phyloP scores from a whole-genome alignment of 2,329 filamentous ascomycete species.

The Dactylellina drechsleri region DNA sequence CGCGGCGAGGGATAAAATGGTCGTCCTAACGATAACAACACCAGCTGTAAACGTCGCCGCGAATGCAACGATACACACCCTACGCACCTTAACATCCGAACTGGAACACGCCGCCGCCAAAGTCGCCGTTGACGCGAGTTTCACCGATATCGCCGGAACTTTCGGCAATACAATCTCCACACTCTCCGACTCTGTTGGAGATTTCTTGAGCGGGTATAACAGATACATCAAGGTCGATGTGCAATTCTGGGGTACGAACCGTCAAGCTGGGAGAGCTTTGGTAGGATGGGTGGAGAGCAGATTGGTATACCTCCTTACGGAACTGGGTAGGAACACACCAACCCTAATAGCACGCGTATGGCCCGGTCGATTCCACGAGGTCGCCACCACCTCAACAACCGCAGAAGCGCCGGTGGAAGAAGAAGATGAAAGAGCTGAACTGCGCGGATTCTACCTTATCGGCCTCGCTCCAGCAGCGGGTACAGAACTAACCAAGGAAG shows the following conservation, averaged over 20 bases:
- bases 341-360: constrained; percentile 69
- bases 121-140: constrained; percentile 61
- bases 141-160: constrained; percentile 63
- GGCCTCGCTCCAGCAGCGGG: constrained; percentile 63
- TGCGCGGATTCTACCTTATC: constrained; percentile 71
- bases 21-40: constrained; percentile 71
- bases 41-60: constrained; percentile 71
- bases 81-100: constrained; percentile 67
- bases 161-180: constrained; percentile 10
- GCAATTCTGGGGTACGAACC: constrained; percentile 73
- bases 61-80: constrained; percentile 67
- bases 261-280: constrained; percentile 67
- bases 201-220: constrained; percentile 68
- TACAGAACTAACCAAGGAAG: constrained; percentile 52
- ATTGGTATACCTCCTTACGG: constrained; percentile 67
- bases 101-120: constrained; percentile 65
- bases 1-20: constrained; percentile 70
- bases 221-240: constrained; percentile 71
- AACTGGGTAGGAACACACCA: constrained; percentile 68
- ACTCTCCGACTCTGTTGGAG: constrained; percentile 51
- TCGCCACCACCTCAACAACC: constrained; percentile 55
- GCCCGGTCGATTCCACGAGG: constrained; percentile 68
- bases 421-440: constrained; percentile 63
- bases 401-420: constrained; percentile 26
- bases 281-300: constrained; percentile 74